phyloP scores from a whole-genome alignment of 2,329 filamentous ascomycete genomes.

The Phaeosphaeriaceae sp. region DNA sequence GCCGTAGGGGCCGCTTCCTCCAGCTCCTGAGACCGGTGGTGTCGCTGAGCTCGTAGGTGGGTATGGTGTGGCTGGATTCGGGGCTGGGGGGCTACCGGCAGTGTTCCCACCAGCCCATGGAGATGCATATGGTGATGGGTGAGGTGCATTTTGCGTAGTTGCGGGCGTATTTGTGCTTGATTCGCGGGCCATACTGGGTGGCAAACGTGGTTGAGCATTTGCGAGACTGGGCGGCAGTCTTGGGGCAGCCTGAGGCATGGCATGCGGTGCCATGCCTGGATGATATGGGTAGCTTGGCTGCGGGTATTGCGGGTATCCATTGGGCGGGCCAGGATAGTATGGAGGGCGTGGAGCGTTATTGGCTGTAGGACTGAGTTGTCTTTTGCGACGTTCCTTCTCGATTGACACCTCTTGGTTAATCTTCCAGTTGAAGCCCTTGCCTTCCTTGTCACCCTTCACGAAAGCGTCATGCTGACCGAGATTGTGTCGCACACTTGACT shows the following conservation, averaged over 20 bases:
- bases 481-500: conserved; percentile 72
- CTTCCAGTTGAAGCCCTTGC: conserved; percentile 71
- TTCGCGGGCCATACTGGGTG: conserved; percentile 45
- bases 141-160: conserved; percentile 34
- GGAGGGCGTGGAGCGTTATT: conserved; percentile 38
- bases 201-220: conserved; percentile 41
- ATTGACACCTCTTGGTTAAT: conserved; percentile 67
- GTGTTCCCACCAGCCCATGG: conserved; percentile 45
- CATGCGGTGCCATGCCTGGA: conserved; percentile 39
- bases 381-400: conserved; percentile 64
- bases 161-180: conserved; percentile 31
- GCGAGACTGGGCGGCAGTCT: conserved; percentile 37
- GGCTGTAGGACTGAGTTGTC: conserved; percentile 56
- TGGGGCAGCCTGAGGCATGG: conserved; percentile 38
- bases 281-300: conserved; percentile 39
- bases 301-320: conserved; percentile 38
- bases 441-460: conserved; percentile 66
- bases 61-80: conserved; percentile 41
- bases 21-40: conserved; percentile 30
- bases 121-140: conserved; percentile 45
- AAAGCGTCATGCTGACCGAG: conserved; percentile 67
- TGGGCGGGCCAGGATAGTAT: conserved; percentile 43
- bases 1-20: conserved; percentile 42
- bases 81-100: conserved; percentile 33
- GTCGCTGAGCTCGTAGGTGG: conserved; percentile 34